Base-by-base conservation (phyloP, 2,329 filamentous ascomycete genomes). In the Trichoderma atrobrunneum region DNA sequence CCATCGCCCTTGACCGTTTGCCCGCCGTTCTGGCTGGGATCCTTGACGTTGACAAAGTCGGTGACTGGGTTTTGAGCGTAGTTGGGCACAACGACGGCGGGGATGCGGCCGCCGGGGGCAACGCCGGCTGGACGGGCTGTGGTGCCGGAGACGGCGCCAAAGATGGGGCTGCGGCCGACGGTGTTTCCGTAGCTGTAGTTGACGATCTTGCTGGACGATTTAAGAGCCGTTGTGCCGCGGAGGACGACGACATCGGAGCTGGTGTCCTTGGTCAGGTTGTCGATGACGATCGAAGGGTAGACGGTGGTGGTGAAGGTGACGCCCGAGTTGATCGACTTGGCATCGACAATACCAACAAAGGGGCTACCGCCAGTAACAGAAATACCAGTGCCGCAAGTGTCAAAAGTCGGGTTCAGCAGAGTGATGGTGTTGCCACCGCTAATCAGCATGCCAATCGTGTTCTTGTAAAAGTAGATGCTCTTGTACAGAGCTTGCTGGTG, bases 401-500 rank as follows among this genome's bases (percentile, higher is more conserved):
- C 81, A 62, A 84, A 85, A 3, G 81, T 83, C 2, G 83, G 80
- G 3, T 78, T 78, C 60, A 84, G 73, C 26, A 85, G 77, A 72
- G 77, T 82, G 73, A 85, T 82, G 39, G 82, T 84, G 65, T 78
- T 77, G 3, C 82, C 84, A 7, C 72, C 74, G 39, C 66, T 73
- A 26, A 79, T 74, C 51, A 76, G 71, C 72, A 79, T 74, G 36
- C 76, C 83, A 5, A 84, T 76, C 0, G 79, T 82, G 74, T 84
- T 84, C 36, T 82, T 77, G 74, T 77, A 83, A 70, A 85, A 84
- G 75, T 83, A 81, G 34, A 85, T 82, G 74, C 78, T 80, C 78
- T 85, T 85, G 75, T 82, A 84, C 5, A 82, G 76, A 1, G 82
- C 82, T 69, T 85, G 83, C 70, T 85, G 83, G 72, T 85, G 83